Conservation (phyloP, 345 rosid genomes). For the Cardamine chenopodiifolia region DNA sequence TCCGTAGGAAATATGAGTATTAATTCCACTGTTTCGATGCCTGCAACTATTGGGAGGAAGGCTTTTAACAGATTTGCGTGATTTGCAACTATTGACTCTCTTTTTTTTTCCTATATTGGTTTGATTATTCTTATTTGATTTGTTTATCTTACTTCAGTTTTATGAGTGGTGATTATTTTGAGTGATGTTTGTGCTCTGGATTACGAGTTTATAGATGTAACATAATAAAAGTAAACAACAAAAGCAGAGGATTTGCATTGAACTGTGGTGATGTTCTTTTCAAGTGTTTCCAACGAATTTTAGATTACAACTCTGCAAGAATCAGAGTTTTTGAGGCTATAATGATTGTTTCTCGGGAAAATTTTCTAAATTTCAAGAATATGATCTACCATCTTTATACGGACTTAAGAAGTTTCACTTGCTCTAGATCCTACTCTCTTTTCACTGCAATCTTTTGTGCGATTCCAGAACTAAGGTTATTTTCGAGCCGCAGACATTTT, state of each 20-base stretch:
- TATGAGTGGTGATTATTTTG: slow-evolving; percentile 28
- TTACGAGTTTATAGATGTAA: slow-evolving; percentile 29
- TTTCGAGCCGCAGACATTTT: too few species aligned
- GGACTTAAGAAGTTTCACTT: too few species aligned
- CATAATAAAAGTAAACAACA: slow-evolving; percentile 23
- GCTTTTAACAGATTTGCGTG: slow-evolving; percentile 97
- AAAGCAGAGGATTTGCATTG: slow-evolving; percentile 32
- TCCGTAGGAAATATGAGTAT: slow-evolving; percentile 69
- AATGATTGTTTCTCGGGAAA: too few species aligned
- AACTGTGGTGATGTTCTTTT: not conserved
- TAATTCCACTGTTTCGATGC: slow-evolving; percentile 87
- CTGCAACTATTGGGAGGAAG: slow-evolving; percentile 70
- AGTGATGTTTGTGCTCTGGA: slow-evolving; percentile 31
- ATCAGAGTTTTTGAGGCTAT: too few species aligned
- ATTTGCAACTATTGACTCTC: slow-evolving; percentile 28
- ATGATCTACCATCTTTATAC: too few species aligned
- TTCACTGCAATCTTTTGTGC: too few species aligned
- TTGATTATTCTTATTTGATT: slow-evolving; percentile 19
- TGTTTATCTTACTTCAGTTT: slow-evolving; percentile 13
- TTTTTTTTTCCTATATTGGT: not conserved
- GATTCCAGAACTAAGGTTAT: too few species aligned
- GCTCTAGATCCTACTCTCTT: too few species aligned
- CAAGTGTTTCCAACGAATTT: not conserved
- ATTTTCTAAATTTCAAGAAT: too few species aligned
- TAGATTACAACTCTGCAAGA: not conserved